Evolutionary conservation across 164 flowering plant species (phyloP).

Genomic region (Liquidambar formosana): DNA sequence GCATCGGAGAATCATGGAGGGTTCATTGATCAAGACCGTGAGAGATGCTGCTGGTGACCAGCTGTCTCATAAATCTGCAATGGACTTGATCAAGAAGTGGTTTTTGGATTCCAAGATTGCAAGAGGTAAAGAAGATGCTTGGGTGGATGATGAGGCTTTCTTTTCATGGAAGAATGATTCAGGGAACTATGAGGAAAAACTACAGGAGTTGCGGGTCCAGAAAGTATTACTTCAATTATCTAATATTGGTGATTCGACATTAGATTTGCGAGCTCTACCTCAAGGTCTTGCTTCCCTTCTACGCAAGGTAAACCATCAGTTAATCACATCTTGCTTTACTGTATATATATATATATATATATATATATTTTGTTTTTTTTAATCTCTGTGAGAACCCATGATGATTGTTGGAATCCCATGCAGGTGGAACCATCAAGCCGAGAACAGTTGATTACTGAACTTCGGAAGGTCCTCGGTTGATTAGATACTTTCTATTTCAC

Average conservation of each 20-base stretch:
- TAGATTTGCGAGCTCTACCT: conserved; percentile 83
- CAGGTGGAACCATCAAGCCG: conserved; percentile 55
- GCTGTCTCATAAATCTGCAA: conserved; percentile 60
- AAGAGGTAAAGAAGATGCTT: conserved; percentile 44
- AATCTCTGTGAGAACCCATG: not conserved
- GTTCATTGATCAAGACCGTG: conserved; percentile 54
- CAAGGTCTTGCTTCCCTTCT: conserved; percentile 82
- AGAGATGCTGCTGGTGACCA: conserved; percentile 81
- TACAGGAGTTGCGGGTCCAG: conserved; percentile 73
- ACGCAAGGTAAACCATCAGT: conserved; percentile 55
- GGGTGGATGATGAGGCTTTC: conserved; percentile 82
- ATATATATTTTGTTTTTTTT: no score
- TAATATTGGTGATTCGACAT: conserved; percentile 57
- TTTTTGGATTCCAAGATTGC: conserved; percentile 51
- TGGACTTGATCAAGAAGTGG: conserved; percentile 71
- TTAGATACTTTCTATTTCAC: not conserved
- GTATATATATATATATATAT: not conserved
- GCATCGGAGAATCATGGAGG: conserved; percentile 71
- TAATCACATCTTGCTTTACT: not conserved
- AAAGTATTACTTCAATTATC: conserved; percentile 71
- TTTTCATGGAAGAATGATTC: conserved; percentile 75
- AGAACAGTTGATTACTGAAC: conserved; percentile 33
- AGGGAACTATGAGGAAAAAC: conserved; percentile 59
- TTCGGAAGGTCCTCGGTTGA: conserved; percentile 41
- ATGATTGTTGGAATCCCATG: conserved; percentile 19